These are phyloP conservation scores for Arctium minus DNA, from an alignment of 129 eudicot genomes.

Conservation along the genomic window DNA sequence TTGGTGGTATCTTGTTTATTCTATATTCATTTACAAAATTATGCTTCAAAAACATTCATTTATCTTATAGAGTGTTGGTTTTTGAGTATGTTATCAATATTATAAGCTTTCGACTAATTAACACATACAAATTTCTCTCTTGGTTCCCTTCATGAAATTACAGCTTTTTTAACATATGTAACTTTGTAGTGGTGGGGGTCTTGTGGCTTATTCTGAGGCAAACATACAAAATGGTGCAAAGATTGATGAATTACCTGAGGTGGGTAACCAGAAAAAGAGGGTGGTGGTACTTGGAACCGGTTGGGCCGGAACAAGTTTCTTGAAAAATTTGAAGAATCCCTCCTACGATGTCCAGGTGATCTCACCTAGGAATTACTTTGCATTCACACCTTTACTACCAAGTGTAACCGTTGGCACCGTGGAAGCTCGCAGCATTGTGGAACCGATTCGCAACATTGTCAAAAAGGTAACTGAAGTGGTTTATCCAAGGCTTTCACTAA, in stretches of 20 bases:
- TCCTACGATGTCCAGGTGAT: slow-evolving; percentile 37
- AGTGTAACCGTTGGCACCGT: slow-evolving; percentile 45
- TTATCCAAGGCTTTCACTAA: not conserved
- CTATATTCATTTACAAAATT: not conserved
- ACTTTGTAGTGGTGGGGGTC: slow-evolving; percentile 35
- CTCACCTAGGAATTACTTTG: slow-evolving; percentile 45
- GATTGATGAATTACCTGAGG: slow-evolving; percentile 11
- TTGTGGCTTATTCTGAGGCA: slow-evolving; percentile 34
- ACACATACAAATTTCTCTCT: not conserved
- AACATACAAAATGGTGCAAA: not conserved
- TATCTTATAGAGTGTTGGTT: not conserved
- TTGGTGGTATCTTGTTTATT: not conserved
- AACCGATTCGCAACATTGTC: slow-evolving; percentile 43
- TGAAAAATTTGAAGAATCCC: slow-evolving; percentile 27
- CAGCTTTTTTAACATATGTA: not conserved
- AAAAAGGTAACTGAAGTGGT: slow-evolving; percentile 27
- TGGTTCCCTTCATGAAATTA: not conserved
- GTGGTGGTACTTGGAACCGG: slow-evolving; percentile 49
- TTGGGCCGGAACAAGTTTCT: slow-evolving; percentile 43
- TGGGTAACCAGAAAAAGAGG: slow-evolving; percentile 31
- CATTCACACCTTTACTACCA: slow-evolving; percentile 43
- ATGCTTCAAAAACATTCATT: not conserved
- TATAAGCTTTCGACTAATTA: not conserved
- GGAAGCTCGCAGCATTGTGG: slow-evolving; percentile 43
- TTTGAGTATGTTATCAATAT: not conserved